Base-by-base conservation (phyloP, 441 rosid genomes). In the Cnidoscolus chayamansa region DNA sequence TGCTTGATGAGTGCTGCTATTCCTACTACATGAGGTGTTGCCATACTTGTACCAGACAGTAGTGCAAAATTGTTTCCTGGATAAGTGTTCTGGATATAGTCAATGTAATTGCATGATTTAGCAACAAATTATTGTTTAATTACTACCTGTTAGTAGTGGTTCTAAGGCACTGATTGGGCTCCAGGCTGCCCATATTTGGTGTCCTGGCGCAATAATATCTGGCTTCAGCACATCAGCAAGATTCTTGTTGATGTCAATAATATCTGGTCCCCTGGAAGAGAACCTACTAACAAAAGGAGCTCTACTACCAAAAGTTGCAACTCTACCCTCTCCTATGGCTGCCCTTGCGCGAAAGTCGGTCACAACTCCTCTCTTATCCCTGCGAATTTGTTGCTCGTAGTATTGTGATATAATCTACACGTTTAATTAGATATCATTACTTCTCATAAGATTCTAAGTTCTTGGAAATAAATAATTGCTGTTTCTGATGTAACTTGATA, bases 101-200 rank as follows among this genome's bases (percentile, higher is more conserved):
- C 45, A 40, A 0, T 40, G 45, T 40, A 3, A 7, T 40, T 40
- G 6, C 45, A 40, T 40, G 6, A 40, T 40, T 40, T 40, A 40
- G 7, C 45, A 40, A 40, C 45, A 40, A 3, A 40, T 40, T 32
- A 1, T 40, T 45, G 16, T 16, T 66, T 4, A 40, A 40, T 6
- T 40, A 40, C 0, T 45, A 86, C 94, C 93, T 73, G 56, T 61
- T 56, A 91, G 76, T n/a, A 81, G 43, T 13, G 93, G 91, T 25
- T 95, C 91, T 2, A 81, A 89, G 45, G 45, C 45, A 40, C 45
- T 40, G 6, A 73, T 79, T 11, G 96, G 87, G 81, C 97, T 89
- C 99, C 99, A 94, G 78, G 97, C 98, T 4, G 91, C 97, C 98
- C 98, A 94, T 79, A 94, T 91, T 79, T 80, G 89, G 47, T 89